These are phyloP conservation scores for Talaromyces funiculosus DNA, from an alignment of 2,329 filamentous ascomycete species.

Conservation along the genomic window DNA sequence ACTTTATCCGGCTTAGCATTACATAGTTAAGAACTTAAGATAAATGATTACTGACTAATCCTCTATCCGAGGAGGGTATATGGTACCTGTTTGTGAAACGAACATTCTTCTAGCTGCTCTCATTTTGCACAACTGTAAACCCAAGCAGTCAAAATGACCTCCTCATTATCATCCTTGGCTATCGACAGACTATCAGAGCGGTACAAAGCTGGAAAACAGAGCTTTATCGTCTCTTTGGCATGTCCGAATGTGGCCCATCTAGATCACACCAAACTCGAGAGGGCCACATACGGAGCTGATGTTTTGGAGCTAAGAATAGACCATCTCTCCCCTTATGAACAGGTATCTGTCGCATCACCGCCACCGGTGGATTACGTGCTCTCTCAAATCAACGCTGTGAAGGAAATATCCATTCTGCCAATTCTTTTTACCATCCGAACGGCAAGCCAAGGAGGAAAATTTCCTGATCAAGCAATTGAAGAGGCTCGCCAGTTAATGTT, in stretches of 20 bases:
- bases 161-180: not conserved
- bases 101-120: not conserved
- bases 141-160: not conserved
- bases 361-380: not conserved
- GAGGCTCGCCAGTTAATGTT: not conserved
- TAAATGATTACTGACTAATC: not conserved
- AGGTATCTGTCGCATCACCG: not conserved
- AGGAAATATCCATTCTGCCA: not conserved
- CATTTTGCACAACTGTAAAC: not conserved
- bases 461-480: not conserved
- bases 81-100: not conserved
- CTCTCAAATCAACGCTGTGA: not conserved
- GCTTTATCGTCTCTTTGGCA: not conserved
- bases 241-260: not conserved
- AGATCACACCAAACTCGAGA: not conserved
- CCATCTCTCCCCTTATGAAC: not conserved
- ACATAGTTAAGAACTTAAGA: no score
- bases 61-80: not conserved
- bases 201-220: not conserved
- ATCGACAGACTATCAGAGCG: not conserved
- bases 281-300: not conserved
- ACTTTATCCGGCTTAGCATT: not conserved
- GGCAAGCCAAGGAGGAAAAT: not conserved
- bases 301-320: not conserved
- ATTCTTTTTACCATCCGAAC: slow-evolving; percentile 3